phyloP scores from a whole-genome alignment of 257 asterid species.

The Striga asiatica region DNA sequence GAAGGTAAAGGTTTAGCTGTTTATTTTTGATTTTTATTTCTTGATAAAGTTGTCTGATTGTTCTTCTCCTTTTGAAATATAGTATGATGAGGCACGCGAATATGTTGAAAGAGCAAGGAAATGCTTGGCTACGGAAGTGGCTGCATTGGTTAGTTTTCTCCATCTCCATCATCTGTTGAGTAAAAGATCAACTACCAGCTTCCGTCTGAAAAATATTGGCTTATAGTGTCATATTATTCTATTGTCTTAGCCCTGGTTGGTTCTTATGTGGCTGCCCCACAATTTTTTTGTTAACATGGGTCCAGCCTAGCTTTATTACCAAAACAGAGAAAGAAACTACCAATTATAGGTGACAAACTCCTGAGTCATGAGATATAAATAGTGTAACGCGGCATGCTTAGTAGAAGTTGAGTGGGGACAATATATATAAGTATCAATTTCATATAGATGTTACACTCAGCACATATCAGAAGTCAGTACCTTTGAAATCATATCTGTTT shows the following conservation, averaged over 20 bases:
- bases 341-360: no score
- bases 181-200: not conserved
- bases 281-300: no score
- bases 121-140: conserved; percentile 96
- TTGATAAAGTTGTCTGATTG: conserved; percentile 7
- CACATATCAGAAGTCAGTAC: not conserved
- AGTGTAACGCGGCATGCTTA: no score
- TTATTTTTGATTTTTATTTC: conserved; percentile 7
- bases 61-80: conserved; percentile 12
- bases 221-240: not conserved
- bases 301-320: no score
- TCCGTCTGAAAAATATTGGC: not conserved
- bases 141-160: conserved; percentile 82
- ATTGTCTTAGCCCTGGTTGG: not conserved
- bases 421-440: conserved; percentile 2
- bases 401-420: no score
- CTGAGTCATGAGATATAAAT: not conserved
- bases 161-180: conserved; percentile 5
- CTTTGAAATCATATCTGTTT: conserved; percentile 3
- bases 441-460: not conserved
- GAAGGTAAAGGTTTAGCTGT: conserved; percentile 41
- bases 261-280: not conserved
- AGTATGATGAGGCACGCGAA: conserved; percentile 97
- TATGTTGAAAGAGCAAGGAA: conserved; percentile 94
- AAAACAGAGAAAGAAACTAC: no score